Evolutionary conservation across 805 yeast genomes (phyloP).

Genomic region (Saturnispora serradocipensis): DNA sequence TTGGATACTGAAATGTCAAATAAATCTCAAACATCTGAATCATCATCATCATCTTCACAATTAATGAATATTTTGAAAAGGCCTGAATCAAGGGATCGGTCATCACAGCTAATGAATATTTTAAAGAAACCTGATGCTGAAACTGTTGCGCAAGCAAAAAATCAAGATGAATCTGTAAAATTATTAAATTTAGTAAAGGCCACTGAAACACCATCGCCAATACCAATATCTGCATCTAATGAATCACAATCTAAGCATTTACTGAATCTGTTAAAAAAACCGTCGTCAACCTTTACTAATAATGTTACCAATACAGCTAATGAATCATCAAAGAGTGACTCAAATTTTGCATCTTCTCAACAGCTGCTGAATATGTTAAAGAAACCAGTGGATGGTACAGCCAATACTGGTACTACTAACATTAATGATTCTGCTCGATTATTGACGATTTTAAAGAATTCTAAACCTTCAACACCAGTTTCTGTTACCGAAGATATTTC

Average conservation of each 20-base stretch:
- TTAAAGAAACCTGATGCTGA: conserved; percentile 1
- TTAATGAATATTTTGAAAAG: background rate
- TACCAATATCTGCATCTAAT: background rate
- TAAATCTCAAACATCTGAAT: background rate
- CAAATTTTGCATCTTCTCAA: background rate
- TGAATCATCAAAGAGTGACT: background rate
- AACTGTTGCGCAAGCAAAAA: background rate
- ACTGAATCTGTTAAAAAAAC: background rate
- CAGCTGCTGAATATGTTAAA: conserved; percentile 3
- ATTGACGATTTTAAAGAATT: conserved; percentile 4
- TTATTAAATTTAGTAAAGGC: conserved; percentile 3
- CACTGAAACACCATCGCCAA: background rate
- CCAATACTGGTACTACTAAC: background rate
- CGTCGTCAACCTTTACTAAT: background rate
- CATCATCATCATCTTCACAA: background rate
- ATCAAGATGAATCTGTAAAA: background rate
- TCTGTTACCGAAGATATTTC: background rate
- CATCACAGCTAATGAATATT: conserved; percentile 2
- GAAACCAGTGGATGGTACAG: background rate
- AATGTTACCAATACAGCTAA: background rate
- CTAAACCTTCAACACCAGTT: background rate
- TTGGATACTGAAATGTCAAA: background rate
- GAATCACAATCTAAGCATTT: background rate
- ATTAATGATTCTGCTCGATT: conserved; percentile 1
- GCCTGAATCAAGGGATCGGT: conserved; percentile 1